phyloP scores from a whole-genome alignment of 495 filamentous ascomycete genomes.

The Penicillium canariense region DNA sequence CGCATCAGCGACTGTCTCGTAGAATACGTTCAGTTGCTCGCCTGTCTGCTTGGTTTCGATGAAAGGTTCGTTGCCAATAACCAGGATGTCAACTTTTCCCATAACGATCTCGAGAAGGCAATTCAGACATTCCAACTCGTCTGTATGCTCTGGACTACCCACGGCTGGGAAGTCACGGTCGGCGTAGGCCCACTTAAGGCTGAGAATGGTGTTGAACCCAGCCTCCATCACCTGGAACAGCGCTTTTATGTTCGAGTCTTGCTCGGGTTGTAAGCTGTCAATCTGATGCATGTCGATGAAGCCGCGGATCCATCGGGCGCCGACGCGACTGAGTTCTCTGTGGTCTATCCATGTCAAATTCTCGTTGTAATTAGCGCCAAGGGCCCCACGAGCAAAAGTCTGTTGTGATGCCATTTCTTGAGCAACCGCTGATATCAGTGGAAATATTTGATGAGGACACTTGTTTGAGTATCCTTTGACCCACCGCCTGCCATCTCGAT shows the following conservation, averaged over 20 bases:
- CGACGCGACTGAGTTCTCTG: constrained; percentile 2
- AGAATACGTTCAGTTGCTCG: constrained; percentile 6
- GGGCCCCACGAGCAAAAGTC: background rate
- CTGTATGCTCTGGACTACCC: background rate
- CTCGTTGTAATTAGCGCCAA: constrained; percentile 18
- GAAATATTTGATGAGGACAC: background rate
- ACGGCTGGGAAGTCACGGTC: constrained; percentile 2
- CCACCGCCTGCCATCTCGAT: background rate
- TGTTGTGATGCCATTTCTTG: background rate
- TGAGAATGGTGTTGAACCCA: constrained; percentile 8
- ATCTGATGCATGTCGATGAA: constrained; percentile 20
- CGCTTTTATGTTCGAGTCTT: constrained; percentile 10
- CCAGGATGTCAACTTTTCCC: constrained; percentile 11
- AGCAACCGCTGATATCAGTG: too few relatives aligned
- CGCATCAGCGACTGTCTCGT: constrained; percentile 4
- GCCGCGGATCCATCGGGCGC: constrained; percentile 14
- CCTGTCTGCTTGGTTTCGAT: constrained; percentile 9
- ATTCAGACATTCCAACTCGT: constrained; percentile 3
- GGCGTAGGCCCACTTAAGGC: constrained; percentile 13
- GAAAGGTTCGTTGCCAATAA: constrained; percentile 19
- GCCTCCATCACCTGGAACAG: constrained; percentile 10
- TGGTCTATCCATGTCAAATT: constrained; percentile 9
- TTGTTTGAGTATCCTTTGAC: background rate
- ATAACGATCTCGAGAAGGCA: constrained; percentile 5
- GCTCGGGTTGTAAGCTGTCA: background rate